Evolutionary conservation across 768 basidiomycete genomes (phyloP).

Genomic region (Pulveroboletus sp.): DNA sequence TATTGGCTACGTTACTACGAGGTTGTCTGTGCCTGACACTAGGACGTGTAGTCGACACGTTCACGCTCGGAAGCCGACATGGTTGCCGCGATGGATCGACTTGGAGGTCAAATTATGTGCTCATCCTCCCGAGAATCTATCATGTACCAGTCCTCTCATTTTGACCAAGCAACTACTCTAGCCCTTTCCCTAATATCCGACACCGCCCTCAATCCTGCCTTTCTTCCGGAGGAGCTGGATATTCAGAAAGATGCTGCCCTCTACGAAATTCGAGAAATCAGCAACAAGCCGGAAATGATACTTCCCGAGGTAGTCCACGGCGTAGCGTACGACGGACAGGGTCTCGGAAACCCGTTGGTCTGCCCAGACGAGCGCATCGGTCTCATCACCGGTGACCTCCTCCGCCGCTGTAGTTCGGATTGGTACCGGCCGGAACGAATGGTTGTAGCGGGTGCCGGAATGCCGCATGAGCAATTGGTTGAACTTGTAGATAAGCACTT

Average conservation of each 20-base stretch:
- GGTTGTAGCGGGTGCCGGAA: conserved; percentile 92
- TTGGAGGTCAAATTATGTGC: conserved; percentile 91
- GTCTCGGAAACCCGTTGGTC: conserved; percentile 86
- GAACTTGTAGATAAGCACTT: conserved; percentile 84
- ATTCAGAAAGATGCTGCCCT: conserved; percentile 82
- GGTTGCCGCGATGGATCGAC: conserved; percentile 72
- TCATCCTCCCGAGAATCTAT: conserved; percentile 91
- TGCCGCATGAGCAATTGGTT: conserved; percentile 86
- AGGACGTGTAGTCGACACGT: conserved; percentile 58
- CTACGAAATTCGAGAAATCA: conserved; percentile 89
- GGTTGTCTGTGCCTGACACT: conserved; percentile 1
- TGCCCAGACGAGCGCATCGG: conserved; percentile 85
- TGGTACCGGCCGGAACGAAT: conserved; percentile 96
- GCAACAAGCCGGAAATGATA: conserved; percentile 87
- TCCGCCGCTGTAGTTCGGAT: conserved; percentile 63
- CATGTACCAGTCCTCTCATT: conserved; percentile 97
- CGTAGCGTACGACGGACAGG: conserved; percentile 75
- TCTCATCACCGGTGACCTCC: conserved; percentile 54
- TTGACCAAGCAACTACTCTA: conserved; percentile 74
- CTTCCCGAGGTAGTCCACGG: conserved; percentile 87
- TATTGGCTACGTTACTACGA: conserved; percentile 28
- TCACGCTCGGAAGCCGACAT: conserved; percentile 74
- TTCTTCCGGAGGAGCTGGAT: conserved; percentile 75
- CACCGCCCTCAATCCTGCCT: conserved; percentile 77
- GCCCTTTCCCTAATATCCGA: conserved; percentile 90